phyloP scores from a whole-genome alignment of 2,329 filamentous ascomycete species.

The Raffaelea albimanens region DNA sequence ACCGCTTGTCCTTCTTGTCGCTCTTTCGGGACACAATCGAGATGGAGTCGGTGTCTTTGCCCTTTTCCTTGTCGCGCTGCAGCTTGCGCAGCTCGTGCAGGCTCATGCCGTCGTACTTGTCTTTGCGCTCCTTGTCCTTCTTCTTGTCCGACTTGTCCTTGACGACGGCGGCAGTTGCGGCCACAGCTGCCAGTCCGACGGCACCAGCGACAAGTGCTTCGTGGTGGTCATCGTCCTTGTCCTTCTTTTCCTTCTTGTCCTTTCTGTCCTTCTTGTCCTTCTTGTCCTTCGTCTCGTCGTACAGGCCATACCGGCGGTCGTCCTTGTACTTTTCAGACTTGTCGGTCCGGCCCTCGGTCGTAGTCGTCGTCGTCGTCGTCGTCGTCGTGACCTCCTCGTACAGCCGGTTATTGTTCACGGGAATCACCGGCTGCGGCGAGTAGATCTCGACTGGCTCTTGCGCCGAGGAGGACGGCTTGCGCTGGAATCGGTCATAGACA shows the following conservation, averaged over 20 bases:
- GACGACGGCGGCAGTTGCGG: not conserved
- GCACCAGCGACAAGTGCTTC: not conserved
- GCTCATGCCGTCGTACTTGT: not conserved
- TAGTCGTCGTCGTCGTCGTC: slow-evolving; percentile 6
- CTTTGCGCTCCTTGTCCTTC: not conserved
- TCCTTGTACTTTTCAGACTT: not conserved
- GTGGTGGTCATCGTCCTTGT: not conserved
- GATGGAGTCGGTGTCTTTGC: not conserved
- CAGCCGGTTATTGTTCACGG: slow-evolving; percentile 62
- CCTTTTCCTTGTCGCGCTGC: not conserved
- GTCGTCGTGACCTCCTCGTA: slow-evolving; percentile 26
- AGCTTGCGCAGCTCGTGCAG: not conserved
- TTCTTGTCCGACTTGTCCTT: not conserved
- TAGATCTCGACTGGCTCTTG: slow-evolving; percentile 48
- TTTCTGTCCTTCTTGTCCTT: not conserved
- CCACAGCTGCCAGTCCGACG: not conserved
- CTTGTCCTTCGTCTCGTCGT: slow-evolving; percentile 9
- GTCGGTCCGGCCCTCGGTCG: not conserved
- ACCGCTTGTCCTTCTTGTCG: not conserved
- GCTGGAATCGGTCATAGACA: too few species aligned
- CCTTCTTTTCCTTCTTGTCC: not conserved
- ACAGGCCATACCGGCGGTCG: slow-evolving; percentile 15
- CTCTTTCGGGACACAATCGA: not conserved
- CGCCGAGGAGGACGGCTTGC: not conserved
- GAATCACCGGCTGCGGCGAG: slow-evolving; percentile 71